Conservation (phyloP, 176 grass and related monocot genomes). For the Oryza glumipatula region DNA sequence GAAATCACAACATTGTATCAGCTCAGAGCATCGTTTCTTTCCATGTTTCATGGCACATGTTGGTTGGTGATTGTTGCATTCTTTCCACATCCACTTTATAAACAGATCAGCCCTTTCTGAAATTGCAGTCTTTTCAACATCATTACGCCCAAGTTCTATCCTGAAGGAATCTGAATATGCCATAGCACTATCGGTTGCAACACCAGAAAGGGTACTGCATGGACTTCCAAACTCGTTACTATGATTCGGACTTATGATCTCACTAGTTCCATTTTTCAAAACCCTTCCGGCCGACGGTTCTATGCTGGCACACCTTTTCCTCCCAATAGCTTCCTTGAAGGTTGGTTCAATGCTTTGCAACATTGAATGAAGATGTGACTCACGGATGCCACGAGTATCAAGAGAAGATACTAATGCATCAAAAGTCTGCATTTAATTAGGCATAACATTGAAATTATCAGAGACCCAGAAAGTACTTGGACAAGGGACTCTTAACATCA, state of each 20-base stretch:
- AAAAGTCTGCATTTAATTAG: constrained; percentile 65
- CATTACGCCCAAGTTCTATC: constrained; percentile 70
- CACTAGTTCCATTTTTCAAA: constrained; percentile 51
- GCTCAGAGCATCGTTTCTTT: constrained; percentile 66
- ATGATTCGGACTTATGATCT: constrained; percentile 60
- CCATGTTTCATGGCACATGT: constrained; percentile 62
- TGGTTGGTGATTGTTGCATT: constrained; percentile 51
- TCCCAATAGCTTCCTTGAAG: constrained; percentile 80
- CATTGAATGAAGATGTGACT: constrained; percentile 89
- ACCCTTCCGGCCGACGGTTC: constrained; percentile 35
- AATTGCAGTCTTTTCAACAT: constrained; percentile 68
- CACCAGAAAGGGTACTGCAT: constrained; percentile 64
- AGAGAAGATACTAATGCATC: constrained; percentile 76
- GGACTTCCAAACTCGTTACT: constrained; percentile 74
- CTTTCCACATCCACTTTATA: constrained; percentile 85
- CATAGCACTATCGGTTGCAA: constrained; percentile 59
- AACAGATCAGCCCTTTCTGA: constrained; percentile 64
- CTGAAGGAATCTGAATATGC: constrained; percentile 67
- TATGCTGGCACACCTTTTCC: constrained; percentile 36
- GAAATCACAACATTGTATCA: constrained; percentile 62
- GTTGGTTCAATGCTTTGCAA: constrained; percentile 83
- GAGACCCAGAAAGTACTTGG: background rate
- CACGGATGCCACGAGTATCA: constrained; percentile 83
- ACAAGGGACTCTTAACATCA: background rate
- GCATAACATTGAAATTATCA: constrained; percentile 18